Base-by-base conservation (phyloP, 345 rosid genomes). In the Viola odorata region DNA sequence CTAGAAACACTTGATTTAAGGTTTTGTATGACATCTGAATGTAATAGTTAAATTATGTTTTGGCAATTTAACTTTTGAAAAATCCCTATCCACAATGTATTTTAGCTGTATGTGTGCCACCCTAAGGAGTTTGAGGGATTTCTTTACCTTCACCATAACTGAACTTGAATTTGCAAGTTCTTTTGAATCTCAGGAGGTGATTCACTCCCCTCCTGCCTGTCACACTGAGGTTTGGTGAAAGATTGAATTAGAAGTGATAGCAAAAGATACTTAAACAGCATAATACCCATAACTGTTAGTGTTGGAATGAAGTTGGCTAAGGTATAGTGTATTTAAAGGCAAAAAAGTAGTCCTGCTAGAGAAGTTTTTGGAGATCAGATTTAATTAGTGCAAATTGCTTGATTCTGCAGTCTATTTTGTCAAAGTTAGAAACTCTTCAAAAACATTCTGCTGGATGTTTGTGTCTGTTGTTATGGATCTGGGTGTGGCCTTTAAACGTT, bases 1-100 rank as follows among this genome's bases (percentile, higher is more conserved):
- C 83, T 92, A 55, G 96, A 92, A 65, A 92, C 85, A 61, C 77
- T 89, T 84, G 80, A 79, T 60, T 58, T 89, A 60, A 89, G 96
- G 98, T 89, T 66, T 52, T 63, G 16, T 10, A 38, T 60, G 49
- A 44, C 36, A 17, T 55, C 71, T 61, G 8, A 23, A 45, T 37
- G 23, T 52, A 40, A 11, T 37, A 7, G 10, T n/a, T 8, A 8
- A 41, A 2, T 23, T 23, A 23, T 23, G 32, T 23, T 23, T 36
- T 14, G 23, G 51, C 48, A 14, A 48, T 17, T 37, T 12, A 12
- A 55, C 23, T 39, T 41, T 45, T 12, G n/a, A 8, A 56, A 47
- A 38, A 41, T 12, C 37, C 37, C 50, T 50, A 3, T 42, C 9
- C 12, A 49, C 42, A 32, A 50, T 66, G 57, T 53, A 8, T n/a